Percentiles rank a stretch among this genome's conserved stretches.
Conservation (phyloP, 768 basidiomycete species). For the Melanogaster broomeanus region DNA sequence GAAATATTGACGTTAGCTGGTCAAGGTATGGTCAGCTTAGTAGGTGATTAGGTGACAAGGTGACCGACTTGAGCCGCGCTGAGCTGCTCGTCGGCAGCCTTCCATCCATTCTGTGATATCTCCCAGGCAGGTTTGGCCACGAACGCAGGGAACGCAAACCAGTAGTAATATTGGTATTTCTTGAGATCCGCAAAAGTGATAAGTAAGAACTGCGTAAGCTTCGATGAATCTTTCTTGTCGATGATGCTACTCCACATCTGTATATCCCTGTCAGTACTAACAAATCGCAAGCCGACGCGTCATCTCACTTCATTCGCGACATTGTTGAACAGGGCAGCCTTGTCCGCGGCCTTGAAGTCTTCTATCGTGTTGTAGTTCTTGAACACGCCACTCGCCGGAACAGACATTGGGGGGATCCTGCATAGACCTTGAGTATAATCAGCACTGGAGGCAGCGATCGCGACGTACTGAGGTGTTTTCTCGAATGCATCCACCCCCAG, state of each 20-base stretch:
- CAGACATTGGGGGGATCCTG: conserved; percentile 51
- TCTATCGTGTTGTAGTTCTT: conserved; percentile 99
- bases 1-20: conserved; percentile 57
- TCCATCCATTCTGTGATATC: conserved; percentile 65
- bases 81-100: conserved; percentile 46
- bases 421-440: conserved; percentile 2
- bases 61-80: conserved; percentile 41
- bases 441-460: conserved; percentile 5
- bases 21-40: conserved; percentile 1
- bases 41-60: not conserved
- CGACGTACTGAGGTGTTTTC: conserved; percentile 44
- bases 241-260: conserved; percentile 74
- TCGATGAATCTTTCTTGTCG: conserved; percentile 50
- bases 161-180: conserved; percentile 97
- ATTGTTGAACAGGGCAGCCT: conserved; percentile 80
- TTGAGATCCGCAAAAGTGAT: conserved; percentile 97
- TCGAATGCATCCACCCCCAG: conserved; percentile 69
- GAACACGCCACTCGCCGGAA: conserved; percentile 61
- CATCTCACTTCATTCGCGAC: conserved; percentile 61
- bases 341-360: conserved; percentile 89
- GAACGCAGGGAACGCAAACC: conserved; percentile 97
- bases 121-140: conserved; percentile 91
- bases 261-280: not conserved
- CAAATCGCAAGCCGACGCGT: not conserved
- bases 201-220: conserved; percentile 78